phyloP scores from a whole-genome alignment of 2,329 filamentous ascomycete species.

The Chaetomiaceae sp. region DNA sequence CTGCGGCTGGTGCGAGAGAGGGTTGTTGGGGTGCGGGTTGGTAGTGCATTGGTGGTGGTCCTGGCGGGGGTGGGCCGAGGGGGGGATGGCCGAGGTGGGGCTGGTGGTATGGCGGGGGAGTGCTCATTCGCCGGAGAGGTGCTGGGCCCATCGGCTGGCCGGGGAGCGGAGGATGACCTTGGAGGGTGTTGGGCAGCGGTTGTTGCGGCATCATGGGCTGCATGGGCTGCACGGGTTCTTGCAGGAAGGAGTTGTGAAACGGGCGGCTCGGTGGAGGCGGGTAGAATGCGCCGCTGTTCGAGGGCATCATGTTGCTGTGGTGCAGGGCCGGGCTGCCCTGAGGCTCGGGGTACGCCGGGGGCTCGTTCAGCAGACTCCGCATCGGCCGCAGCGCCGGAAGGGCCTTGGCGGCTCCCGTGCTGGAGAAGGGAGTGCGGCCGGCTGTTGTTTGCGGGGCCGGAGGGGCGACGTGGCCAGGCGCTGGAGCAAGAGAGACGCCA shows the following conservation, averaged over 20 bases:
- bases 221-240: constrained; percentile 31
- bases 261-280: constrained; percentile 33
- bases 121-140: constrained; percentile 17
- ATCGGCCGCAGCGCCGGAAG: constrained; percentile 36
- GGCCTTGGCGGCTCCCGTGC: constrained; percentile 27
- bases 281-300: constrained; percentile 35
- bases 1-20: constrained; percentile 24
- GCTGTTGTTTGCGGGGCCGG: not conserved
- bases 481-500: not conserved
- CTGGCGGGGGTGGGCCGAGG: constrained; percentile 8
- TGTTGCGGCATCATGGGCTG: constrained; percentile 25
- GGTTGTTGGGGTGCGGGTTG: constrained; percentile 15
- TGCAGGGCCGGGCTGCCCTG: constrained; percentile 22
- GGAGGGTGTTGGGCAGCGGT: constrained; percentile 11
- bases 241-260: constrained; percentile 34
- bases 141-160: constrained; percentile 3
- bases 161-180: constrained; percentile 12
- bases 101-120: constrained; percentile 22
- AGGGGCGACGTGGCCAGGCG: not conserved
- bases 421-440: constrained; percentile 33
- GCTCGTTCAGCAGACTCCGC: constrained; percentile 30
- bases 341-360: constrained; percentile 23
- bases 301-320: constrained; percentile 28
- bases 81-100: constrained; percentile 1
- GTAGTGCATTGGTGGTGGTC: constrained; percentile 11